Percentiles rank a stretch among this genome's conserved stretches.
Conservation (phyloP, 2,329 filamentous ascomycete genomes). For the Acephala macrosclerotiorum region DNA sequence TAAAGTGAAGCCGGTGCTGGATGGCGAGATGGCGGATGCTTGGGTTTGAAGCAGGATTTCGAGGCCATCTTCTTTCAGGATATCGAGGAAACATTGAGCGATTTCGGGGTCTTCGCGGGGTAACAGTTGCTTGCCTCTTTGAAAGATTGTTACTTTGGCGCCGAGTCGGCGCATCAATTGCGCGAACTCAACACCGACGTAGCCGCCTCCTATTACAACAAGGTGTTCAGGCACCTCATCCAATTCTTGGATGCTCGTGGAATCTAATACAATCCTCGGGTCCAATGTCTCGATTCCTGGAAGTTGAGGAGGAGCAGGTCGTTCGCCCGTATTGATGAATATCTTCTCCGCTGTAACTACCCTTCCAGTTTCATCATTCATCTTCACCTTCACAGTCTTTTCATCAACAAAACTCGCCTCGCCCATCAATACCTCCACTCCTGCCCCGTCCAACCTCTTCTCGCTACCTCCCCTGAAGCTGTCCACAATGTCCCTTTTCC, state of each 20-base stretch:
- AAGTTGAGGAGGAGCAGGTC: constrained; percentile 49
- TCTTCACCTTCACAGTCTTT: constrained; percentile 47
- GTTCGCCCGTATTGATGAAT: constrained; percentile 56
- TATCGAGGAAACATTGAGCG: constrained; percentile 49
- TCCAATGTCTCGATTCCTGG: constrained; percentile 48
- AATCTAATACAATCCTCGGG: constrained; percentile 51
- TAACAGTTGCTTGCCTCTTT: constrained; percentile 52
- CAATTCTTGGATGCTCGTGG: constrained; percentile 56
- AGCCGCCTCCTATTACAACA: constrained; percentile 60
- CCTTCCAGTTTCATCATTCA: constrained; percentile 44
- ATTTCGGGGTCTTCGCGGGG: constrained; percentile 57
- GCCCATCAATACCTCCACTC: constrained; percentile 55
- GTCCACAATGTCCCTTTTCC: constrained; percentile 60
- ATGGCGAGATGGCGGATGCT: constrained; percentile 33
- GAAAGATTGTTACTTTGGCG: constrained; percentile 56
- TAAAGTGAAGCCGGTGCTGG: constrained; percentile 38
- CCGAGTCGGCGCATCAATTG: constrained; percentile 60
- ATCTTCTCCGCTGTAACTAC: constrained; percentile 49
- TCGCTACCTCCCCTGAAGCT: constrained; percentile 58
- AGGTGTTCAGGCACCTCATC: constrained; percentile 54
- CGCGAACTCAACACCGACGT: constrained; percentile 60
- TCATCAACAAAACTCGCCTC: constrained; percentile 52
- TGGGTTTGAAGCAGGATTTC: constrained; percentile 49
- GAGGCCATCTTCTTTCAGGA: constrained; percentile 56
- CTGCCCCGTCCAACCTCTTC: constrained; percentile 48